Base-by-base conservation (phyloP, 768 basidiomycete genomes). In the Lentinus brumalis region DNA sequence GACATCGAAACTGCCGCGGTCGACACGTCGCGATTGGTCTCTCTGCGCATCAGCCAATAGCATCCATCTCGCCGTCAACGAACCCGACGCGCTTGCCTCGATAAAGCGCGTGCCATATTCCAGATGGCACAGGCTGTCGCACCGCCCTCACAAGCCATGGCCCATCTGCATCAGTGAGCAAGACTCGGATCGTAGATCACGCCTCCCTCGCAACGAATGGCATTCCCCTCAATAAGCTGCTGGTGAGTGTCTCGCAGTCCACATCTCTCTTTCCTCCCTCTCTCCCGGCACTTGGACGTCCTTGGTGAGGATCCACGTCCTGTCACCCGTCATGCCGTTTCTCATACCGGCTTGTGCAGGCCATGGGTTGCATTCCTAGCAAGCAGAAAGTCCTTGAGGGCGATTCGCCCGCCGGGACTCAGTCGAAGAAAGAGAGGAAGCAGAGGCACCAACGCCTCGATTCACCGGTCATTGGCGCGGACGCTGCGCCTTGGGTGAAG, bases 361-460 rank as follows among this genome's bases (percentile, higher is more conserved):
- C 21, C 21, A 79, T 81, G 80, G 79, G 78, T 39, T 80, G 79
- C 66, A 76, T 76, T 50, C 74, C 76, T 35, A 80, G 78, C 69
- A 80, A 78, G 64, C 72, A 74, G 46, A 59, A 53, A 15, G 60
- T 69, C 18, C 57, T 59, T 21, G 57, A 65, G 30, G 60, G 54
- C 56, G 61, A 62, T 46, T 59, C 56, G 8, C 41, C 47, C 52
- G 50, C 50, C 31, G 16, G 39, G 6, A 58, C 30, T 18, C 35
- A 49, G 42, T 8, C 53, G 45, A 53, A 61, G 59, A 59, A 56
- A 44, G 51, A 52, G 46, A 44, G 57, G 44, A 60, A 59, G 53
- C 39, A 44, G 26, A 53, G 54, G 44, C 60, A 56, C 38, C 57
- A 56, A 42, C 50, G 62, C 7, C 64, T 60, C 5, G 54, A 62